These are phyloP conservation scores for Pontederia paniculata DNA, from an alignment of 176 grass and related monocot species.

Conservation along the genomic window DNA sequence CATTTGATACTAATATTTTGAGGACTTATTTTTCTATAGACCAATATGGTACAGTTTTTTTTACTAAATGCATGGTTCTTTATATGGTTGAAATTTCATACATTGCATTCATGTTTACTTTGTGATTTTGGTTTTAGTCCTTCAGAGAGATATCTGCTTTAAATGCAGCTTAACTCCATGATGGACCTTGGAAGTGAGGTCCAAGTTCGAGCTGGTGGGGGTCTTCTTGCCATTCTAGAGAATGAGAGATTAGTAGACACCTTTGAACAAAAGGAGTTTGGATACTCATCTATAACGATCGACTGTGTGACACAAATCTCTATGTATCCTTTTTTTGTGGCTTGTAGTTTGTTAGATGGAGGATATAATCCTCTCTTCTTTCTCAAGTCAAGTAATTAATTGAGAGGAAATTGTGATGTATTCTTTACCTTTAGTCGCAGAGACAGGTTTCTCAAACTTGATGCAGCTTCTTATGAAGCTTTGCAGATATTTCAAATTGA, in stretches of 20 bases:
- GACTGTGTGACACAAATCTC: slow-evolving; percentile 83
- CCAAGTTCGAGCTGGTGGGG: slow-evolving; percentile 91
- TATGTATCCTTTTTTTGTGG: slow-evolving; percentile 61
- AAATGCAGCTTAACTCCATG: slow-evolving; percentile 95
- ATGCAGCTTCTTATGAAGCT: slow-evolving; percentile 83
- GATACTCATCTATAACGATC: slow-evolving; percentile 60
- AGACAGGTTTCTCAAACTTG: slow-evolving; percentile 90
- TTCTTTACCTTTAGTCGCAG: slow-evolving; percentile 54
- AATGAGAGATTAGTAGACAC: slow-evolving; percentile 84
- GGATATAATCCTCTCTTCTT: neutral
- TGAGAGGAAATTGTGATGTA: slow-evolving; percentile 13
- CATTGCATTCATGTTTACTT: neutral
- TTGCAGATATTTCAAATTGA: slow-evolving; percentile 97
- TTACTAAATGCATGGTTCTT: neutral
- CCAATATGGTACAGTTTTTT: neutral
- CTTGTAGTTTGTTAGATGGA: neutral
- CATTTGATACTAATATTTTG: no score
- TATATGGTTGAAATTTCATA: neutral
- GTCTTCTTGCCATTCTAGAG: slow-evolving; percentile 93
- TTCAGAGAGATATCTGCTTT: slow-evolving; percentile 10
- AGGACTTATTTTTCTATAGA: neutral
- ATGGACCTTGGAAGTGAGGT: slow-evolving; percentile 97
- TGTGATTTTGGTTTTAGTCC: neutral
- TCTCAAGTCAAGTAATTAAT: neutral
- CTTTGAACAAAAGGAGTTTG: slow-evolving; percentile 70